Base-by-base conservation (phyloP, 805 yeast species). In the Zygotorulaspora florentina region DNA sequence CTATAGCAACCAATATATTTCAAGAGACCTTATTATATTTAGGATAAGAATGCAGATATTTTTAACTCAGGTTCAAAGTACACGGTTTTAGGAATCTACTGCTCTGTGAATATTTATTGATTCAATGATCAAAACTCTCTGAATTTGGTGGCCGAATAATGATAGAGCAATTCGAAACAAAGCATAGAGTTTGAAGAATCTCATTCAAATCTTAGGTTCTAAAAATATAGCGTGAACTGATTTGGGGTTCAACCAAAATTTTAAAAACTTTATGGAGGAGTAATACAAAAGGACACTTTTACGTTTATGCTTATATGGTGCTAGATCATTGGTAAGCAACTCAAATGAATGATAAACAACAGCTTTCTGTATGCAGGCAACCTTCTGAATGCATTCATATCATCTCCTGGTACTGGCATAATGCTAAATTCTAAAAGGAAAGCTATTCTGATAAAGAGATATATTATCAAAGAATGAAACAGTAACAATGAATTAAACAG, bases 391-490 rank as follows among this genome's bases (percentile, higher is more conserved):
- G 15, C 25, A 26, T 42, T 30, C 25, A 46, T 13, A 43, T 37
- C 10, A 18, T 34, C 16, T 29, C 39, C n/a, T 29, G 30, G 39
- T 46, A 46, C 11, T 28, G 13, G 16, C 35, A 41, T 39, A 27
- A 29, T 8, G 40, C 40, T 25, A n/a, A 23, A 10, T 30, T 12
- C 17, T 12, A 38, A 17, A 17, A 33, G 13, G 37, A 20, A 10
- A 45, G 42, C 33, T 10, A 20, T 16, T 45, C 64, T 10, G 65
- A 62, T 40, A 36, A 54, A 31, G 47, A 51, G 15, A 38, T 59
- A 31, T 51, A 59, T 28, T n/a, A n/a, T n/a, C n/a, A n/a, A n/a
- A n/a, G n/a, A n/a, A n/a, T n/a, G n/a, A n/a, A n/a, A n/a, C n/a
- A n/a, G n/a, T n/a, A n/a, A 30, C 40, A n/a, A 35, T 26, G 15